Conservation (phyloP, 2,329 filamentous ascomycete species). For the Sordariomycetes sp. region DNA sequence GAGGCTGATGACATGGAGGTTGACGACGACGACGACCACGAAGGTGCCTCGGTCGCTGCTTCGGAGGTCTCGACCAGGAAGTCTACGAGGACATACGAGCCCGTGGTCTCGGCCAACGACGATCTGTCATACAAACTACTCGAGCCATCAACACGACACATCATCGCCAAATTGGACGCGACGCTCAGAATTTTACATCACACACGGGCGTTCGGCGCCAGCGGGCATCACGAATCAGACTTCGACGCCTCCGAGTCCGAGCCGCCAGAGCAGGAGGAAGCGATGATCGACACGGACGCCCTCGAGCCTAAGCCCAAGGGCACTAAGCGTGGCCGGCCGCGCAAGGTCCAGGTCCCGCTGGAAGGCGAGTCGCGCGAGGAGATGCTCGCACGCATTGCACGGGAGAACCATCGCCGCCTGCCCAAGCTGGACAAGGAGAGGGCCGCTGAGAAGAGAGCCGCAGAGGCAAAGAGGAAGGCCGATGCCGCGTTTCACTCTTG, state of each 20-base stretch:
- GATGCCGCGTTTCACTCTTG: conserved; percentile 12
- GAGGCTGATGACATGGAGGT: not conserved
- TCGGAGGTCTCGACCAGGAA: not conserved
- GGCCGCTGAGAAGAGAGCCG: too few species aligned
- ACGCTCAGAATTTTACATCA: conserved; percentile 65
- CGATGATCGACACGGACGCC: not conserved
- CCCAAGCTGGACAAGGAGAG: conserved; percentile 9
- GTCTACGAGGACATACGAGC: conserved; percentile 22
- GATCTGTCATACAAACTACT: conserved; percentile 56
- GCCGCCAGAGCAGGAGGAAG: not conserved
- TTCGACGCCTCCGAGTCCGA: conserved; percentile 11
- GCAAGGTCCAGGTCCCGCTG: conserved; percentile 25
- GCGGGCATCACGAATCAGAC: conserved; percentile 26
- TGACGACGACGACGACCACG: not conserved
- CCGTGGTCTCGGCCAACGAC: conserved; percentile 61
- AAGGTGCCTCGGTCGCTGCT: not conserved
- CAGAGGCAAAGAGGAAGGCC: too few species aligned
- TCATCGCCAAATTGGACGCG: conserved; percentile 59
- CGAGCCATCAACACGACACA: conserved; percentile 58
- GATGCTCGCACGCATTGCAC: conserved; percentile 37
- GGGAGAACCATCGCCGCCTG: conserved; percentile 23
- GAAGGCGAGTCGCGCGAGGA: conserved; percentile 36
- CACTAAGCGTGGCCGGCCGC: conserved; percentile 26
- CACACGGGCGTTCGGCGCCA: conserved; percentile 39
- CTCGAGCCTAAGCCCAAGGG: not conserved